Evolutionary conservation across 2,329 filamentous ascomycete species (phyloP), one percentile per base, ranked within the genome.

Genomic region (Calonectria pteridis): DNA sequence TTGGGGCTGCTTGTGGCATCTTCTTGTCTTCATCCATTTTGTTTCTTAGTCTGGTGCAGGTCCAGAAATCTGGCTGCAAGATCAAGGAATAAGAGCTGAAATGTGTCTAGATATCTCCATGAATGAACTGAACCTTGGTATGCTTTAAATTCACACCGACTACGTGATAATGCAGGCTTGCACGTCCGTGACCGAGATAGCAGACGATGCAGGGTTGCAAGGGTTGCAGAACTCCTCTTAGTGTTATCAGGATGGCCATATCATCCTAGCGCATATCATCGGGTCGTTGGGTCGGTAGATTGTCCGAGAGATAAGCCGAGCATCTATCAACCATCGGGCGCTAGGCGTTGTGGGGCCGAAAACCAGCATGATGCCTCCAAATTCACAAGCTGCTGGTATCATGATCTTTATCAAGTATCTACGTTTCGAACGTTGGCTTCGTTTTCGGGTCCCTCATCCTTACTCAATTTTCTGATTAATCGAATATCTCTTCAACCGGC

Each of bases 1-100:
- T 28, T 13, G 18, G 55, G 26, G 23, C 18, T 23, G n/a, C 23
- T 40, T 62, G 33, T 3, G 33, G 35, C n/a, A 20, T 62, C 55
- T 62, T 62, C 16, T 62, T 62, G 23, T 62, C 55, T 40, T 62
- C 55, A 40, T 62, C 55, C 55, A 62, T 62, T 28, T 28, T 26
- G 40, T 62, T 28, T 28, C 18, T 11, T 40, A 26, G 6, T 62
- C 6, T 29, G 6, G 7, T 9, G 23, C 31, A 20, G 14, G 13
- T 18, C n/a, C 55, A 5, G 14, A 26, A n/a, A 16, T 62, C 55
- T 59, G 10, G 18, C 9, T 23, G 13, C n/a, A 26, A 33, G 40
- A 37, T 10, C 28, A 26, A n/a, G 55, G 5, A 35, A 35, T 59
- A 2, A 5, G 31, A 53, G 20, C 20, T n/a, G 5, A 23, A 23